Base-by-base conservation (phyloP, 495 filamentous ascomycete species). In the Letharia columbiana region DNA sequence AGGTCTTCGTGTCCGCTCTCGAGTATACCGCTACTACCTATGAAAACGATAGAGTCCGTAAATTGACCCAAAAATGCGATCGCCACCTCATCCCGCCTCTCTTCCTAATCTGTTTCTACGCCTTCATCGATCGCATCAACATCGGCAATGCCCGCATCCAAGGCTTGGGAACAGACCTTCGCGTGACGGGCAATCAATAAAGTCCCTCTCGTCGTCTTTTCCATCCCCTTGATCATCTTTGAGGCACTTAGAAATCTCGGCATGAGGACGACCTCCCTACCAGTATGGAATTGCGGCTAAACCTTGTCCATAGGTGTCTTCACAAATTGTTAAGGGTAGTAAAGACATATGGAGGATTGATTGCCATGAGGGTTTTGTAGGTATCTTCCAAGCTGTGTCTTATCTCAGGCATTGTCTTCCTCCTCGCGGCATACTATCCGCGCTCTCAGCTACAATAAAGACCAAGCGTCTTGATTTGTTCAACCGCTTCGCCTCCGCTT, bases 221-320 rank as follows among this genome's bases (percentile, higher is more conserved):
- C 87, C 73, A 78, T 85, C 4, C 83, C 83, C 41, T 89, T 88
- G 71, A 82, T 85, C 60, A 70, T 86, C 7, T 80, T 86, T 52
- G 85, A 89, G 68, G n/a, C 71, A 77, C 71, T 72, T 6, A 63
- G 62, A 45, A 75, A 74, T 59, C 61, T 76, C 49, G 40, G 73
- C 5, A 63, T 75, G 39, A 94, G 92, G 75, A 84, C 82, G 64
- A 78, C 94, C 66, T 86, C 83, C 62, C 92, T 92, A 4, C 84
- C 87, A 65, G 76, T 92, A 57, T 96, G 91, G 91, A 78, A 71
- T 1, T 66, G 70, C 20, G 2, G 60, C 0, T 69, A 66, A 56
- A 75, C 73, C 37, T 35, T 74, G 12, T 37, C 69, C 52, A 72
- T 77, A 71, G 76, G 77, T 31, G 67, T 73, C 7, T 49, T 71